Evolutionary conservation across 2,329 filamentous ascomycete genomes (phyloP).

Genomic region (Sphaerulina vaccinii): DNA sequence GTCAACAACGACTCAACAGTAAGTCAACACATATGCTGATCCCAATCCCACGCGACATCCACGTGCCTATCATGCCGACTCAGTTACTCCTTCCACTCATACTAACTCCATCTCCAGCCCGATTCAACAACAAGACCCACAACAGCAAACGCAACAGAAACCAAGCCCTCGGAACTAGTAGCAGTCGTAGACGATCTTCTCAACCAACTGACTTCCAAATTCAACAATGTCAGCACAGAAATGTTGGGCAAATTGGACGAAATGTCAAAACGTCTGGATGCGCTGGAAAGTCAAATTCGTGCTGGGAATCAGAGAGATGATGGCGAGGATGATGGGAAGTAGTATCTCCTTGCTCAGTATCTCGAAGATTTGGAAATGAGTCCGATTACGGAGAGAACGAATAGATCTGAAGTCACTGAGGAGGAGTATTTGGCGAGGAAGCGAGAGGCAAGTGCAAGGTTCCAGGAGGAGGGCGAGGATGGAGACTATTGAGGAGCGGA

Average conservation of each 20-base stretch:
- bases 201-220: conserved; percentile 80
- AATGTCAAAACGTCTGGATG: conserved; percentile 83
- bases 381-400: too few relatives aligned
- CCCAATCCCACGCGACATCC: neutral
- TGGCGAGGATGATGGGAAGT: conserved; percentile 10
- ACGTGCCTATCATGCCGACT: neutral
- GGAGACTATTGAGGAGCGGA: too few relatives aligned
- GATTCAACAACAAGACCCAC: neutral
- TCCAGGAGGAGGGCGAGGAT: too few relatives aligned
- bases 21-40: neutral
- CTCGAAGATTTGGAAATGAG: too few relatives aligned
- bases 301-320: conserved; percentile 44
- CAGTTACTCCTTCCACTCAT: neutral
- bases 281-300: conserved; percentile 71
- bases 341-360: too few relatives aligned
- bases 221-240: conserved; percentile 79
- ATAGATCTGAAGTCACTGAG: too few relatives aligned
- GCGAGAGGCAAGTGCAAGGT: too few relatives aligned
- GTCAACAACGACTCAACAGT: conserved; percentile 9
- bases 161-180: conserved; percentile 64
- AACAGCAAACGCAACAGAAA: conserved; percentile 21
- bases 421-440: too few relatives aligned
- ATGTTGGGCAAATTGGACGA: conserved; percentile 93
- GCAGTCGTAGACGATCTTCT: conserved; percentile 83
- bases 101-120: neutral